These are phyloP conservation scores for Fusarium nurragi DNA, from an alignment of 2,329 filamentous ascomycete genomes.

Conservation along the genomic window DNA sequence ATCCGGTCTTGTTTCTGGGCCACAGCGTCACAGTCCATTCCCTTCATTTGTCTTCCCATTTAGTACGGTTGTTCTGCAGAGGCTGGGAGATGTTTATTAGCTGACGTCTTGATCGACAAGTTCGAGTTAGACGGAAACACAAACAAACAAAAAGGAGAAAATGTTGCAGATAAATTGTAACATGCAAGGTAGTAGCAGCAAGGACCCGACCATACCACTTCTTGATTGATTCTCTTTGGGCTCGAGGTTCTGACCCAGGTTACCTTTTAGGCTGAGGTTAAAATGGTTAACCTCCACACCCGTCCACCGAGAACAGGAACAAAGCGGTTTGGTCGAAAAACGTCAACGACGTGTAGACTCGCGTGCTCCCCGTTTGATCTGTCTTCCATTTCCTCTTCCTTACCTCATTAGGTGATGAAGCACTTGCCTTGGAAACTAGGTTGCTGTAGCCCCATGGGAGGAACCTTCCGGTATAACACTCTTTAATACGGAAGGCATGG, in stretches of 20 bases:
- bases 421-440: neutral
- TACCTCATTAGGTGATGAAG: conserved; percentile 20
- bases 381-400: conserved; percentile 28
- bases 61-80: neutral
- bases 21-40: neutral
- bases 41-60: neutral
- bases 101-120: neutral
- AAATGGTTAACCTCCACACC: conserved; percentile 2
- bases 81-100: neutral
- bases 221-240: neutral
- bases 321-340: neutral
- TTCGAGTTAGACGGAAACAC: neutral
- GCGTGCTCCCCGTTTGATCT: neutral
- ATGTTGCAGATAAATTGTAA: neutral
- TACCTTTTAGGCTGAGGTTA: neutral
- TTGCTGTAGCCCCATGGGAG: neutral
- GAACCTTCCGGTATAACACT: neutral
- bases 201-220: neutral
- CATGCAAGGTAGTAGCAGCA: neutral
- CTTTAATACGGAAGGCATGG: neutral
- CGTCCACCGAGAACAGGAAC: neutral
- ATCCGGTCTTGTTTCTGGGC: neutral
- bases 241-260: neutral
- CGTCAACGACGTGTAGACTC: neutral
- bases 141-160: neutral